These are phyloP conservation scores for Fusarium compactum DNA, from an alignment of 2,329 filamentous ascomycete species.

Conservation along the genomic window DNA sequence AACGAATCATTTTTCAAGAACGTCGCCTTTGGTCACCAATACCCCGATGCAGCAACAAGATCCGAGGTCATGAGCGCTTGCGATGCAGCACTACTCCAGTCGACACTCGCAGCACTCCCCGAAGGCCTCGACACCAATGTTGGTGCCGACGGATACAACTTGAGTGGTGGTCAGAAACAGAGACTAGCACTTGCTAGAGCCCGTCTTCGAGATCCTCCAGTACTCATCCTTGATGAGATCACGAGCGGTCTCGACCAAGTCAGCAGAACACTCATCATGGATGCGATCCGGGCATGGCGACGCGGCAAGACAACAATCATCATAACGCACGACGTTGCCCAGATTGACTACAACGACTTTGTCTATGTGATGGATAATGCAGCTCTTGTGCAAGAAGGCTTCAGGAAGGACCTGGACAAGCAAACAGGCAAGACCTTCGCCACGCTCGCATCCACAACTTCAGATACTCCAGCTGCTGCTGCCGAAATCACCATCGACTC, in stretches of 20 bases:
- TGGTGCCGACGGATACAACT: constrained; percentile 73
- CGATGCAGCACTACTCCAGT: constrained; percentile 75
- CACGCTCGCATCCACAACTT: constrained; percentile 50
- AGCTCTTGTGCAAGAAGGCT: constrained; percentile 75
- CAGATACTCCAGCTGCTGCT: constrained; percentile 2
- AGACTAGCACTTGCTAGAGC: constrained; percentile 84
- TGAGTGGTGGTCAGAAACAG: constrained; percentile 90
- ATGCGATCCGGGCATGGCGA: constrained; percentile 82
- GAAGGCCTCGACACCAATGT: constrained; percentile 78
- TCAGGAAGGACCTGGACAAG: constrained; percentile 65
- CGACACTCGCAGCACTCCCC: constrained; percentile 75
- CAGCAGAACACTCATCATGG: constrained; percentile 76
- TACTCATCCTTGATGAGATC: constrained; percentile 89
- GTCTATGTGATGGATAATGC: constrained; percentile 84
- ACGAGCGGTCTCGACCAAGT: constrained; percentile 87
- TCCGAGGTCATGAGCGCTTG: constrained; percentile 72
- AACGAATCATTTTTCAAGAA: constrained; percentile 83
- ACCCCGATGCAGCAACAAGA: constrained; percentile 61
- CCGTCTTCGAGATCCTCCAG: constrained; percentile 78
- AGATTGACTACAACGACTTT: constrained; percentile 79
- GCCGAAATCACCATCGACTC: constrained; percentile 35
- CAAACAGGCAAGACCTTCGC: constrained; percentile 61
- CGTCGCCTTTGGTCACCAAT: constrained; percentile 75
- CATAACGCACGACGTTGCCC: constrained; percentile 88
- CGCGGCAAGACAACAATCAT: constrained; percentile 87